Evolutionary conservation across 805 yeast genomes (phyloP).

Genomic region (Lipomyces chichibuensis): DNA sequence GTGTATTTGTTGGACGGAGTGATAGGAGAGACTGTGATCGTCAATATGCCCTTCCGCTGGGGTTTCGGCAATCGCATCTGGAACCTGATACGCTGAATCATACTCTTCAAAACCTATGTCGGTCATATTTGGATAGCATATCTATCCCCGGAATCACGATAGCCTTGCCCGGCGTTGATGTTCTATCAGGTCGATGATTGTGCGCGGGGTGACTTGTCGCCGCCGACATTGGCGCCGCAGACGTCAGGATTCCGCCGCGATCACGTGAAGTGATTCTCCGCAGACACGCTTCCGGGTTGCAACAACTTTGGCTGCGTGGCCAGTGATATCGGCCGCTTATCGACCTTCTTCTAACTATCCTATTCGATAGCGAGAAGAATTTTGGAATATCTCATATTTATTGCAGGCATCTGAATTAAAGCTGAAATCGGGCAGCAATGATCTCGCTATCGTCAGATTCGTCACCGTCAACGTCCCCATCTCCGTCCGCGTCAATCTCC

Average conservation of each 20-base stretch:
- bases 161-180: neutral
- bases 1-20: slow-evolving; percentile 21
- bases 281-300: neutral
- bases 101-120: neutral
- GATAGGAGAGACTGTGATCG: slow-evolving; percentile 24
- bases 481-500: slow-evolving; percentile 15
- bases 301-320: neutral
- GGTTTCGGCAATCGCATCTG: neutral
- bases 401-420: neutral
- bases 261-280: neutral
- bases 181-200: neutral
- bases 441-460: slow-evolving; percentile 20
- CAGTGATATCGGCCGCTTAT: neutral
- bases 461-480: slow-evolving; percentile 23
- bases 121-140: neutral
- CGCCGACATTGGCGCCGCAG: too few species aligned
- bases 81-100: neutral
- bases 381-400: neutral
- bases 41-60: slow-evolving; percentile 1
- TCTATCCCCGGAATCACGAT: neutral
- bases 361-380: neutral
- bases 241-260: neutral
- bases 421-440: slow-evolving; percentile 3
- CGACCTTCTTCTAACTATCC: neutral
- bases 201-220: too few species aligned